Base-by-base conservation (phyloP, 1,284 basidiomycete species). In the Ceratobasidium sp. region DNA sequence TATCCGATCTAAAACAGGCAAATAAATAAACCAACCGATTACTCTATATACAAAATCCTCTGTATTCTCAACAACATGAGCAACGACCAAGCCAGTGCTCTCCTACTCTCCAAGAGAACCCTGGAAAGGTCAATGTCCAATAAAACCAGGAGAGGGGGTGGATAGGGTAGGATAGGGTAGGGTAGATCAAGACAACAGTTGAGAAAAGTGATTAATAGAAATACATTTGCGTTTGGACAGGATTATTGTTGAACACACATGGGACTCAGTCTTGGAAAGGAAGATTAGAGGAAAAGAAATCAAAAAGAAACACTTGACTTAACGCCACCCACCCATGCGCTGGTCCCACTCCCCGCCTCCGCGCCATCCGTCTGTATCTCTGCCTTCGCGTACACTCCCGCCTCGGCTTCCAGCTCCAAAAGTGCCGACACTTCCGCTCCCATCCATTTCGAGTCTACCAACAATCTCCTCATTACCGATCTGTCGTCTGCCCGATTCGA, bases 311-410 rank as follows among this genome's bases (percentile, higher is more conserved):
- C 16, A 61, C 28, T 30, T 18, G 2, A 41, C 11, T 46, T 58
- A 71, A 26, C 69, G 57, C 69, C 69, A 71, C 21, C 69, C 69
- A n/a, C 57, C 46, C 57, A 9, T 38, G 32, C 69, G 55, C 43
- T 59, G 44, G 30, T 71, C 69, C 69, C 69, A 71, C 21, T 61
- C 69, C 16, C 69, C 69, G 6, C 55, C 46, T n/a, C 59, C 69
- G 5, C 28, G 47, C 69, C 69, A 71, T 13, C 55, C 57, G 44
- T 71, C 69, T 11, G 69, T 71, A 52, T 71, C 69, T 13, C 69
- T 3, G 1, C 69, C 69, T 1, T 55, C 55, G 11, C 69, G 32
- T 44, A 71, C 26, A 32, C 69, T 61, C 18, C 69, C 69, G 4
- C 46, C 9, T 30, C 30, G 46, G 9, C 46, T 46, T 11, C 69